Percentiles rank a stretch among this genome's conserved stretches.
These are phyloP conservation scores for Fusarium palustre DNA, from an alignment of 2,329 filamentous ascomycete genomes.

Conservation along the genomic window DNA sequence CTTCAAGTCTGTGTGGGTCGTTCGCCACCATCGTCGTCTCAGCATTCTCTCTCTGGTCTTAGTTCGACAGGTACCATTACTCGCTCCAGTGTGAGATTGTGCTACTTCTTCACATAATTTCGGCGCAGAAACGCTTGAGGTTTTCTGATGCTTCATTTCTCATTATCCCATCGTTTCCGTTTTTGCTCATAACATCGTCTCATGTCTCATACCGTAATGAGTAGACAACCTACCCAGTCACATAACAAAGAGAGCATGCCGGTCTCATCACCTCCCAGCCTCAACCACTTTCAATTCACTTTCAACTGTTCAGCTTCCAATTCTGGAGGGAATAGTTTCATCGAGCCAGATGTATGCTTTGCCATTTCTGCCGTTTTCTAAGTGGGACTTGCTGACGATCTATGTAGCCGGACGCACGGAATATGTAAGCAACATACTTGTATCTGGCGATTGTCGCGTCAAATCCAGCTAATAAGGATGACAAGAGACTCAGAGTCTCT, in stretches of 20 bases:
- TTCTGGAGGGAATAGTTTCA: constrained; percentile 47
- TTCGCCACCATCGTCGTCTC: constrained; percentile 34
- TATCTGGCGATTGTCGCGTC: neutral
- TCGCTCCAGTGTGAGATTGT: constrained; percentile 12
- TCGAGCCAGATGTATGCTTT: constrained; percentile 51
- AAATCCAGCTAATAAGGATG: constrained; percentile 29
- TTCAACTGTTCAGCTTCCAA: constrained; percentile 48
- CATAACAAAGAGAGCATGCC: constrained; percentile 28
- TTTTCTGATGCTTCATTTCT: constrained; percentile 5
- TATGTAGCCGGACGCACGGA: constrained; percentile 39
- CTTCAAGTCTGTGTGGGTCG: constrained; percentile 23
- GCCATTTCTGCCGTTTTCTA: neutral
- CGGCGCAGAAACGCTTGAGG: constrained; percentile 3
- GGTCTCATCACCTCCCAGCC: constrained; percentile 28
- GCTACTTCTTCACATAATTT: constrained; percentile 12
- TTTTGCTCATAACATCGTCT: constrained; percentile 2
- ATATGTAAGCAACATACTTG: constrained; percentile 39
- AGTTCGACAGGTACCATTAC: constrained; percentile 23
- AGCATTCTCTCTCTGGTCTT: constrained; percentile 21
- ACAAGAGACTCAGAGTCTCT: constrained; percentile 52
- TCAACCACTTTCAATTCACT: constrained; percentile 50
- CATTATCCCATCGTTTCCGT: neutral
- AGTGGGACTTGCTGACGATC: constrained; percentile 33
- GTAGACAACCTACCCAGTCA: constrained; percentile 20
- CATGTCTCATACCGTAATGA: constrained; percentile 30